Evolutionary conservation across 164 flowering plant species (phyloP).

Genomic region (Kalanchoe fedtschenkoi): DNA sequence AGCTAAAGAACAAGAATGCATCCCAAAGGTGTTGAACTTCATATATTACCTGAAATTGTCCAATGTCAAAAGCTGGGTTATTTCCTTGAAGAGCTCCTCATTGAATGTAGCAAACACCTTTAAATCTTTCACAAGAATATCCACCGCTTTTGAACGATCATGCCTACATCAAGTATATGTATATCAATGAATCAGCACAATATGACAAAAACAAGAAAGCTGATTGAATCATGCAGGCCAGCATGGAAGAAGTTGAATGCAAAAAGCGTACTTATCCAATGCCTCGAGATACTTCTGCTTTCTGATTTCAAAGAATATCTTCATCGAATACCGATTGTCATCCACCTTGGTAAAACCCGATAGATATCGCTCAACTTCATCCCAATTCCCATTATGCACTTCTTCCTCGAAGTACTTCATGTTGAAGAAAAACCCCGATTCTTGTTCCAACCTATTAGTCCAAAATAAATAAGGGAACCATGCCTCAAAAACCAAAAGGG

Average conservation of each 20-base stretch:
- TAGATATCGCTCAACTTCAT: slow-evolving; percentile 75
- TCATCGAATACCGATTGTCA: slow-evolving; percentile 75
- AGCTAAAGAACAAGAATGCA: background rate
- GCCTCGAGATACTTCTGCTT: slow-evolving; percentile 95
- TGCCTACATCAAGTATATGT: slow-evolving; percentile 32
- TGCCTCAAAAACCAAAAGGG: slow-evolving; percentile 7
- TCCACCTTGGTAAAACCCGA: slow-evolving; percentile 83
- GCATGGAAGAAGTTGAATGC: background rate
- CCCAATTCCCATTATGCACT: slow-evolving; percentile 74
- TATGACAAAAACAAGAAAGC: background rate
- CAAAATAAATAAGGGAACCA: slow-evolving; percentile 3
- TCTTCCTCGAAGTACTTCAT: slow-evolving; percentile 82
- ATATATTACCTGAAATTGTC: slow-evolving; percentile 64
- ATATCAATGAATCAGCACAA: background rate
- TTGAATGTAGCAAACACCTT: slow-evolving; percentile 75
- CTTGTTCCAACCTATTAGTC: slow-evolving; percentile 62
- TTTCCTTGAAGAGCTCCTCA: slow-evolving; percentile 78
- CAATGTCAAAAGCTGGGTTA: slow-evolving; percentile 71
- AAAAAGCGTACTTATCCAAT: slow-evolving; percentile 54
- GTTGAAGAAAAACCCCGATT: slow-evolving; percentile 88
- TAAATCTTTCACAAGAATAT: slow-evolving; percentile 71
- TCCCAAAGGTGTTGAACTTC: too few relatives aligned
- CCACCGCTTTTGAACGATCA: slow-evolving; percentile 73
- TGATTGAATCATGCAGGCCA: background rate
- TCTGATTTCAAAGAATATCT: slow-evolving; percentile 81